Percentiles rank a stretch among this genome's conserved stretches.
phyloP scores from a whole-genome alignment of 2,329 filamentous ascomycete genomes.

The Monilinia fructigena region DNA sequence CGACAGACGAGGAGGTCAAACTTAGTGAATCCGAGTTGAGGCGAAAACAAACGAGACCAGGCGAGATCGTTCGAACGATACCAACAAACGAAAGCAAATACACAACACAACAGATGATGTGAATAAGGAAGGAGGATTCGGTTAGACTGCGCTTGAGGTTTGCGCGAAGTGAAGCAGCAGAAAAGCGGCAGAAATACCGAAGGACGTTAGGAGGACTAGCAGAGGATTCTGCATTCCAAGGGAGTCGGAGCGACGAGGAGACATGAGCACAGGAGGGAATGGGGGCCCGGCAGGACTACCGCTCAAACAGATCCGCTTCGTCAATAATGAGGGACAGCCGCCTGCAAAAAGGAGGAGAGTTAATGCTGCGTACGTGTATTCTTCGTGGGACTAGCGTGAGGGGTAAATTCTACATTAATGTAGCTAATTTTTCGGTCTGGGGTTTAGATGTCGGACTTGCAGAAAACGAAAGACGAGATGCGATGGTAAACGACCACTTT shows the following conservation, averaged over 20 bases:
- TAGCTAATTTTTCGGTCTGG: constrained; percentile 3
- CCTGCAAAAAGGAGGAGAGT: constrained; percentile 77
- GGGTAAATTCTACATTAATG: neutral
- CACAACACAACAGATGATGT: neutral
- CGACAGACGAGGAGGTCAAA: neutral
- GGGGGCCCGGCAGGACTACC: neutral
- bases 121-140: neutral
- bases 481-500: constrained; percentile 69
- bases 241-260: neutral
- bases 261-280: constrained; percentile 15
- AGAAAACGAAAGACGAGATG: constrained; percentile 75
- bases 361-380: constrained; percentile 66
- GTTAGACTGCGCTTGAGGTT: constrained; percentile 13
- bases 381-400: constrained; percentile 23
- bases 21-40: neutral
- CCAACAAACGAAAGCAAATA: neutral
- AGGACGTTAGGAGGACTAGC: neutral
- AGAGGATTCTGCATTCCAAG: neutral
- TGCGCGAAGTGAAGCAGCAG: constrained; percentile 6
- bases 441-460: constrained; percentile 64
- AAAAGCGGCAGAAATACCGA: neutral
- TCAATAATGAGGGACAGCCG: constrained; percentile 78
- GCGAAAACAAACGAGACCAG: neutral
- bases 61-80: neutral
- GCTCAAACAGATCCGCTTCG: constrained; percentile 68